Base-by-base conservation (phyloP, 441 rosid species). In the Arabidopsis hybrid region DNA sequence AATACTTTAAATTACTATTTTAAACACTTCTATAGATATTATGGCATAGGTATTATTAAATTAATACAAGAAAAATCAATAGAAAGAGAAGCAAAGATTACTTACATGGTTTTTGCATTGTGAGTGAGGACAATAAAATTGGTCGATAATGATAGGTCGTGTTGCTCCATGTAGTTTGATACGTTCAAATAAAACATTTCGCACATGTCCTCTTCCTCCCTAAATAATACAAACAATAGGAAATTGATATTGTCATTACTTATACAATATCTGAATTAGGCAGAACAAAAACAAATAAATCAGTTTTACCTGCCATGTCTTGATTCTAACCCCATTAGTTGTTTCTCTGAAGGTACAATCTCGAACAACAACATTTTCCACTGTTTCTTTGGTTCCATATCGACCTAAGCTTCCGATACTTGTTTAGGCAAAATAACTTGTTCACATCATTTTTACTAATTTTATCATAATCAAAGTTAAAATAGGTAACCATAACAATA, bases 361-460 rank as follows among this genome's bases (percentile, higher is more conserved):
- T 55, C 18, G 47, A 0, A 86, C 85, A 5, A 35, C 35, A 17
- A 86, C 72, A 47, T 56, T 46, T 69, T 82, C 89, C 1, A 81
- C 84, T 4, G 66, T 77, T 42, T 76, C 82, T 6, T 29, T 18
- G 13, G 60, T 5, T 11, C 82, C 85, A 32, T 79, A 1, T 58
- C 47, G 69, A 3, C 90, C 86, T 35, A 86, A 60, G 52, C 88
- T 83, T 61, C 88, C 86, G 5, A 84, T 76, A 69, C 86, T 84
- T 8, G 34, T 38, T 47, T 49, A 17, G 4, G 3, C 1, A 49
- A 39, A 64, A n/a, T 0, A 14, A 2, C 2, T 32, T 60, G 7
- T 11, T 21, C 46, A 42, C 12, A 45, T 5, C 14, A 3, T 35
- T 61, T 36, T 0, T 38, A 45, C 0, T 7, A 42, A 14, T 7